Base-by-base conservation (phyloP, 257 asterid genomes). In the Jaltomata sinuosa region DNA sequence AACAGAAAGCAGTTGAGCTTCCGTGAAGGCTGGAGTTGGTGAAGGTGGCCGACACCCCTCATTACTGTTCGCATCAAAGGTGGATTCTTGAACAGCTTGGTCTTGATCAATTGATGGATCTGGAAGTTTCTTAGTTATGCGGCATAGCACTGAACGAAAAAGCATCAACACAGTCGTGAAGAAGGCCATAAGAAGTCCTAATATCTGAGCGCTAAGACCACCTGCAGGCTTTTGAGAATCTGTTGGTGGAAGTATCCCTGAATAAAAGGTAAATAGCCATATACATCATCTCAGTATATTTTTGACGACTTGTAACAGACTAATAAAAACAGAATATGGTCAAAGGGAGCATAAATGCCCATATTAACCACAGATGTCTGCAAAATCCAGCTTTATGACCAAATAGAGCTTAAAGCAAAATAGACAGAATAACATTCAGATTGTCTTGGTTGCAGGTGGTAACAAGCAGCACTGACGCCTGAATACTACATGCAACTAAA, bases 1-100 rank as follows among this genome's bases (percentile, higher is more conserved):
- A 29, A 91, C 88, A 69, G 95, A 84, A 53, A 91, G 86, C 67
- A 92, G 81, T 83, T 93, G 91, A 15, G 91, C 84, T 79, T 89
- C 93, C 1, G 85, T 85, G 72, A 84, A 79, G 36, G 88, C 78
- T 59, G 93, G 87, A 21, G 93, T 50, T 79, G 89, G 91, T 61
- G 93, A 88, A 64, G 89, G 91, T 0, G 90, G 88, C 52, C 89
- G 87, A 16, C 80, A 65, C 57, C 89, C 94, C 84, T 86, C 93
- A 31, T 87, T 86, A 40, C 65, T 81, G 49, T 34, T 69, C 29
- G 88, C 67, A 74, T 85, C 87, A 38, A 52, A 83, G 36, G 87
- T 81, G 62, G 36, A 76, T 38, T 27, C 80, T 83, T 50, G 87
- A 80, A 36, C 82, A 25, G 36, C 67, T 83, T 65, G 87, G 72